Evolutionary conservation across 179 eudicot genomes (phyloP), one percentile per base, ranked within the genome.

Genomic region (Dionaea muscipula): DNA sequence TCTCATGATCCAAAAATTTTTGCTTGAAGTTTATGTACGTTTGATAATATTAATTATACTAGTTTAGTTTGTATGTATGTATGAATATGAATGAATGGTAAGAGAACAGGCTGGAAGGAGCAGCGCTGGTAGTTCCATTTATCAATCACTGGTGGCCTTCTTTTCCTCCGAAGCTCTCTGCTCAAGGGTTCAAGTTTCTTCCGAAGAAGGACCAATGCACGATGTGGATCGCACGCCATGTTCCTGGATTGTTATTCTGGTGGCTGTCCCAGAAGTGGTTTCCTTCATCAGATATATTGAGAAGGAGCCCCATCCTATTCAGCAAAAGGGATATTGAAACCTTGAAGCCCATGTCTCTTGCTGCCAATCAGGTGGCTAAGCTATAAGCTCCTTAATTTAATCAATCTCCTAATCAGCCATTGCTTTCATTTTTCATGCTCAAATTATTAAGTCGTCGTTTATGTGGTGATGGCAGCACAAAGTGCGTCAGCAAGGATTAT

Each of bases 131-230:
- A 38, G 72, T 61, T 5, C 72, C 72, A 8, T 62, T 68, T 14
- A 43, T 62, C 19, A 68, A 68, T 52, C 61, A 49, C 51, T 61
- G 67, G 72, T 62, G 72, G 72, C 52, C 66, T 25, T 61, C 57
- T 23, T 61, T 61, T 40, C 72, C 72, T 22, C 27, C 47, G 7
- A 15, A 61, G 12, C 17, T 67, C 46, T 8, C 53, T 2, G 44
- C 16, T 14, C 53, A 49, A 17, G 62, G 39, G 0, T 63, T 44
- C 36, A 62, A 31, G 9, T 18, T 19, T 55, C 56, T 51, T 10
- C 59, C 27, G 2, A 35, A 20, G 47, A 39, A 28, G 24, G 71
- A 67, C 17, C 65, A 48, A 24, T 37, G 52, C 17, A 60, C 27
- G 47, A 38, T 60, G 0, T 61, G 72, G 67, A 44, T 61, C 50